phyloP scores from a whole-genome alignment of 208 protist genomes.

The Trypanosoma cruzi region DNA sequence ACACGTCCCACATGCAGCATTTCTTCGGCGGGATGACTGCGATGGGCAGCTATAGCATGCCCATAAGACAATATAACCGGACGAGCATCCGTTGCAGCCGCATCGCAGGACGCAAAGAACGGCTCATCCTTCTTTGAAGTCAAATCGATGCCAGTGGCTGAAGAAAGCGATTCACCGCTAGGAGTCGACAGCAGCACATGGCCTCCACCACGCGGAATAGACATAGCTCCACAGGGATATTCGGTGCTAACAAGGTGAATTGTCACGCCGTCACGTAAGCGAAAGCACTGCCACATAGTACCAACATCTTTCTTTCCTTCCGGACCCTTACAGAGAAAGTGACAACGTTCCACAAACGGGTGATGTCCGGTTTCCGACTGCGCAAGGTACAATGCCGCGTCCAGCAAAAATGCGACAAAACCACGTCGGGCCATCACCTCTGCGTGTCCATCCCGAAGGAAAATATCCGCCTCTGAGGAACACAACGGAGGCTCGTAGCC shows the following conservation, averaged over 20 bases:
- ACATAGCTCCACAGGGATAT: constrained; percentile 75
- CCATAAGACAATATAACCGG: constrained; percentile 9
- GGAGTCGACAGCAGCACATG: constrained; percentile 57
- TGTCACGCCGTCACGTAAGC: constrained; percentile 33
- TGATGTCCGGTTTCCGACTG: constrained; percentile 8
- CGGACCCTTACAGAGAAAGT: background rate
- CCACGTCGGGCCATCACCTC: constrained; percentile 85
- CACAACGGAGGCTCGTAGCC: constrained; percentile 24
- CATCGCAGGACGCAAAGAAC: background rate
- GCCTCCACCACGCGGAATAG: constrained; percentile 43
- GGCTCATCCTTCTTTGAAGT: background rate
- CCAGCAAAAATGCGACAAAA: constrained; percentile 70
- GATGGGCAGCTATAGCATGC: constrained; percentile 56
- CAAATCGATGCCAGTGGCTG: background rate
- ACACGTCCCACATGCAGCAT: constrained; percentile 40
- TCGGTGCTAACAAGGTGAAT: constrained; percentile 75
- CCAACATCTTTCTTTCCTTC: background rate
- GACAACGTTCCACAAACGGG: constrained; percentile 19
- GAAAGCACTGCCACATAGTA: constrained; percentile 22
- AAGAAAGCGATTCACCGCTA: constrained; percentile 22
- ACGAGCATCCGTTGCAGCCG: background rate
- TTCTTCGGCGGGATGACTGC: constrained; percentile 26
- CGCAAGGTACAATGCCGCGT: constrained; percentile 28
- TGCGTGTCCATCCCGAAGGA: constrained; percentile 80
- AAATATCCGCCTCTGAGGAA: constrained; percentile 17